A percentile compares a stretch with the other conserved stretches of the same genome.
phyloP scores from a whole-genome alignment of 192 early-diverging fungal species.

The Coemansia sp. region DNA sequence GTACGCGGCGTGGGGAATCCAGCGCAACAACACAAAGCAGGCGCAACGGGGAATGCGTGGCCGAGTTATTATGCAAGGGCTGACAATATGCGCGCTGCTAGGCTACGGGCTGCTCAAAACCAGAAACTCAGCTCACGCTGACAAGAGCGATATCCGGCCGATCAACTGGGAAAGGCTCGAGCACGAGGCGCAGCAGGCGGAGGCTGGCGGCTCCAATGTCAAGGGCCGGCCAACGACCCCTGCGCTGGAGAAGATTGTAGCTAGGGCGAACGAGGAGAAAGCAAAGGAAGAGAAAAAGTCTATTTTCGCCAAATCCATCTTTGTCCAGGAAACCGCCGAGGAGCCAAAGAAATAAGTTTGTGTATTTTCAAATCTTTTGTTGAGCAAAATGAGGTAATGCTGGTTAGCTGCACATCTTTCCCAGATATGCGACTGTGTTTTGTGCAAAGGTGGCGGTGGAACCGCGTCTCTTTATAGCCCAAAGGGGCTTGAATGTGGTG shows the following conservation, averaged over 20 bases:
- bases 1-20: conserved; percentile 35
- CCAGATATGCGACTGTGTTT: no score
- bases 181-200: conserved; percentile 26
- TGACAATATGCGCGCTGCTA: conserved; percentile 32
- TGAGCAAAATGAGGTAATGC: neutral
- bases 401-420: no score
- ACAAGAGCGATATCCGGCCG: conserved; percentile 19
- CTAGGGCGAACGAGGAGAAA: neutral
- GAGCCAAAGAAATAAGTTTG: conserved; percentile 10
- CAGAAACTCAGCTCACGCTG: neutral
- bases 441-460: neutral
- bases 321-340: neutral
- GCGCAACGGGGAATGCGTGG: conserved; percentile 46
- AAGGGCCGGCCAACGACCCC: neutral
- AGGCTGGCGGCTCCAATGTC: conserved; percentile 2
- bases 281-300: conserved; percentile 2
- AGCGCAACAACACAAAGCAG: conserved; percentile 19
- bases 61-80: conserved; percentile 39
- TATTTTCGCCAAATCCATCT: neutral
- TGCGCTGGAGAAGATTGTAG: neutral
- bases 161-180: conserved; percentile 47
- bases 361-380: neutral
- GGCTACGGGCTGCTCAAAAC: conserved; percentile 23
- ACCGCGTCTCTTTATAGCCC: neutral
- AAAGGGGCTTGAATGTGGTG: neutral